phyloP scores from a whole-genome alignment of 768 basidiomycete species.

The Tephrocybe sp. region DNA sequence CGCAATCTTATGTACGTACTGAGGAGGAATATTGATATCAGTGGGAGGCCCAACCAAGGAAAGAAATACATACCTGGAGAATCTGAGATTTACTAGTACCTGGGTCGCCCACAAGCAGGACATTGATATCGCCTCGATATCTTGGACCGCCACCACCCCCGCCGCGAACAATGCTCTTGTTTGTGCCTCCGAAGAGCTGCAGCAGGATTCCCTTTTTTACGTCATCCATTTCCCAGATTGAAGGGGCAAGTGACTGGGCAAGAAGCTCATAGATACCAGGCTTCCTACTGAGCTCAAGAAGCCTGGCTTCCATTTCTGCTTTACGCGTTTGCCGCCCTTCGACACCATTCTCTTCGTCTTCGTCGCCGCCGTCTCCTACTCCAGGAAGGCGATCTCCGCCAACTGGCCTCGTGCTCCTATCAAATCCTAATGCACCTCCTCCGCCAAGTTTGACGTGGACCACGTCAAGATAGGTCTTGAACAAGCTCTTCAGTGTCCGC shows the following conservation, averaged over 20 bases:
- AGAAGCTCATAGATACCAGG: conserved; percentile 88
- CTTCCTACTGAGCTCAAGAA: conserved; percentile 68
- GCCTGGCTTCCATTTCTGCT: conserved; percentile 78
- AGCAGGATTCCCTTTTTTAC: conserved; percentile 98
- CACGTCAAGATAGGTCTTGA: conserved; percentile 97
- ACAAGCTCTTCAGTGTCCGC: conserved; percentile 89
- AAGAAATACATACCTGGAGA: conserved; percentile 59
- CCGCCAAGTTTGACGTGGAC: conserved; percentile 85
- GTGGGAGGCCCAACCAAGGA: not conserved
- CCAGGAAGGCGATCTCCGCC: conserved; percentile 71
- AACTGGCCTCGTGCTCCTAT: conserved; percentile 72
- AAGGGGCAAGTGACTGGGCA: conserved; percentile 84
- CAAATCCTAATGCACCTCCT: conserved; percentile 71
- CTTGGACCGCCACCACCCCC: conserved; percentile 95
- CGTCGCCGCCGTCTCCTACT: conserved; percentile 69
- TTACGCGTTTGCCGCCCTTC: conserved; percentile 45
- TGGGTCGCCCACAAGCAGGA: conserved; percentile 95
- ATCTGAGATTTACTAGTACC: conserved; percentile 98
- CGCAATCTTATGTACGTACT: conserved; percentile 99
- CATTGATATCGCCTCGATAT: conserved; percentile 98
- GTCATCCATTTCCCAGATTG: conserved; percentile 98
- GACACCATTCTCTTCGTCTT: conserved; percentile 51
- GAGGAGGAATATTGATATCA: not conserved
- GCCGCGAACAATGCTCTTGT: conserved; percentile 90
- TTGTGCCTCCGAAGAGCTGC: conserved; percentile 96